Conservation (phyloP, 2,329 filamentous ascomycete genomes). For the Neoscytalidium dimidiatum region DNA sequence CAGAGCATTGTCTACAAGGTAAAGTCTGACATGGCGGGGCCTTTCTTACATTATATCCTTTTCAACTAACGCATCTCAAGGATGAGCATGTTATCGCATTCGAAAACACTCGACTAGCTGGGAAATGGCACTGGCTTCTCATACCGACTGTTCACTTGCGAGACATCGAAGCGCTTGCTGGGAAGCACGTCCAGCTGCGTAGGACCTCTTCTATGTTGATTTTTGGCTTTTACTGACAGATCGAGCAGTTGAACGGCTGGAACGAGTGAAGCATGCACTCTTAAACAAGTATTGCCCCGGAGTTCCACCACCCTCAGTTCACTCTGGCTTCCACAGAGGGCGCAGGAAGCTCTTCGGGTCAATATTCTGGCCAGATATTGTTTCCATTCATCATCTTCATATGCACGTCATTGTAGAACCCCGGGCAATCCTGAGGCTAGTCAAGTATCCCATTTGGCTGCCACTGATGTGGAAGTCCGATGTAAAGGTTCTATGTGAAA, state of each 20-base stretch:
- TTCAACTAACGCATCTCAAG: background rate
- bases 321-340: background rate
- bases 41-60: background rate
- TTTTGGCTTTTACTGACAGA: background rate
- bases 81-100: background rate
- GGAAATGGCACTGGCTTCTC: background rate
- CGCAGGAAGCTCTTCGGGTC: background rate
- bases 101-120: background rate
- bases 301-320: background rate
- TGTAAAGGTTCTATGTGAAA: background rate
- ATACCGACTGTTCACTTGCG: background rate
- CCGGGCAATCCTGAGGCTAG: background rate
- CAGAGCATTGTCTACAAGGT: background rate
- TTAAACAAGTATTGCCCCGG: background rate
- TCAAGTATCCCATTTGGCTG: background rate
- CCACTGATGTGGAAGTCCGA: background rate
- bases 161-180: background rate
- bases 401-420: background rate
- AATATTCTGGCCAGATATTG: background rate
- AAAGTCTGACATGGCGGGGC: no score
- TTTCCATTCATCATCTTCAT: background rate
- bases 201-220: background rate
- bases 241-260: background rate
- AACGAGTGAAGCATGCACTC: background rate
- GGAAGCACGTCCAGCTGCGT: background rate